Evolutionary conservation across 768 basidiomycete genomes (phyloP).

Genomic region (Roridomyces roridus): DNA sequence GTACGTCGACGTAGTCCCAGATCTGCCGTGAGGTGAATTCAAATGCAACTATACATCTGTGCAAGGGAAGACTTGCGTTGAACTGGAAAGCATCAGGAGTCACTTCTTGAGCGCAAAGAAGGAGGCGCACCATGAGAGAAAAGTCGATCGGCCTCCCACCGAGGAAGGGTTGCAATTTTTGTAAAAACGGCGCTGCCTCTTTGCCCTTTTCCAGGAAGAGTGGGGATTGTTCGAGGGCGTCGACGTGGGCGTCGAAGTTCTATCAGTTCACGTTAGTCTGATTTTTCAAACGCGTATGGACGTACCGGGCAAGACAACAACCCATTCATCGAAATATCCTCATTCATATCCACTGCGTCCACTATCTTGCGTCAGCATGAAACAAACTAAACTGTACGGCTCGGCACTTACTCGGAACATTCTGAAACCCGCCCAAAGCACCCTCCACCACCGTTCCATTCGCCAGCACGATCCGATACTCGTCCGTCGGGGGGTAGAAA

Average conservation of each 20-base stretch:
- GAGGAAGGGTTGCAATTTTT: constrained; percentile 45
- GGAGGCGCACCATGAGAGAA: constrained; percentile 51
- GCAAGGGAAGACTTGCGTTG: constrained; percentile 57
- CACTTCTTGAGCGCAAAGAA: too few relatives aligned
- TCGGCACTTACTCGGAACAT: constrained; percentile 15
- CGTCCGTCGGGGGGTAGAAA: constrained; percentile 49
- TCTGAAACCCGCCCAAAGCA: constrained; percentile 57
- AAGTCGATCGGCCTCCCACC: constrained; percentile 43
- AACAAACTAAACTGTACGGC: constrained; percentile 11
- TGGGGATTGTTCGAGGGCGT: constrained; percentile 47
- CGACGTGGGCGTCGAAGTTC: constrained; percentile 44
- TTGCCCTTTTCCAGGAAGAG: constrained; percentile 41
- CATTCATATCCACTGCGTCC: constrained; percentile 50
- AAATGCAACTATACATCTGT: too few relatives aligned
- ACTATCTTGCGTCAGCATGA: too few relatives aligned
- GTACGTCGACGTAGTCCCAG: constrained; percentile 60
- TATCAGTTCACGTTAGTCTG: constrained; percentile 13
- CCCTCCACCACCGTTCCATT: constrained; percentile 52
- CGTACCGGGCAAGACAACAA: constrained; percentile 51
- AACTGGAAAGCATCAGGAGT: constrained; percentile 30
- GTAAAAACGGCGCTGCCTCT: constrained; percentile 44
- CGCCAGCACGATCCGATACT: constrained; percentile 50
- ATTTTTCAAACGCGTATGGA: not conserved
- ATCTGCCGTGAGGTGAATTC: constrained; percentile 36
- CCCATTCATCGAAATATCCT: constrained; percentile 54